Evolutionary conservation across 2,329 filamentous ascomycete species (phyloP).

Genomic region (Geosmithia putterillii): DNA sequence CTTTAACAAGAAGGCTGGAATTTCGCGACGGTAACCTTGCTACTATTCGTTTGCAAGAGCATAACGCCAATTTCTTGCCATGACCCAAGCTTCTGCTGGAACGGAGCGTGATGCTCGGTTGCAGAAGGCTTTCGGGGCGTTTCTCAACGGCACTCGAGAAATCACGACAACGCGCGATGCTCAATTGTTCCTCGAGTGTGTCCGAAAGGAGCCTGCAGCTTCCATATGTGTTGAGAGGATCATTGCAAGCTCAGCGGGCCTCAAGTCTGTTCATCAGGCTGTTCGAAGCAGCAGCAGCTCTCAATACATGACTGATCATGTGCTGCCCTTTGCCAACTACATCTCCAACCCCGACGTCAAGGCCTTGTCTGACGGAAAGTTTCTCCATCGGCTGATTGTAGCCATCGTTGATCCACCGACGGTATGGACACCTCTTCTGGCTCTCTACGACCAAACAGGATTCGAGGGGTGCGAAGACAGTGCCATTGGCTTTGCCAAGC

Average conservation of each 20-base stretch:
- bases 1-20: no score
- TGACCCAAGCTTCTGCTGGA: background rate
- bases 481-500: slow-evolving; percentile 28
- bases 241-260: slow-evolving; percentile 8
- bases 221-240: slow-evolving; percentile 14
- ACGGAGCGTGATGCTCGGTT: slow-evolving; percentile 3
- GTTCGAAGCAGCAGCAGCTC: slow-evolving; percentile 11
- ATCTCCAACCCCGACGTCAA: slow-evolving; percentile 30
- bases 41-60: background rate
- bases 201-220: slow-evolving; percentile 6
- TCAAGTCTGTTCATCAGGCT: slow-evolving; percentile 10
- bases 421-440: slow-evolving; percentile 37
- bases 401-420: slow-evolving; percentile 37
- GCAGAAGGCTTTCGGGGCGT: slow-evolving; percentile 5
- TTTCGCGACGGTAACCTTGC: no score
- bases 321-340: slow-evolving; percentile 22
- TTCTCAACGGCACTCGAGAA: slow-evolving; percentile 4
- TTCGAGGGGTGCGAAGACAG: slow-evolving; percentile 19
- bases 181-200: slow-evolving; percentile 13
- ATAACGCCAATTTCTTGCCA: background rate
- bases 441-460: slow-evolving; percentile 11
- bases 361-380: slow-evolving; percentile 33
- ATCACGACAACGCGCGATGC: slow-evolving; percentile 8
- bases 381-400: slow-evolving; percentile 32
- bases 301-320: slow-evolving; percentile 16